Conservation (phyloP, 805 yeast species). For the Ogataea henricii region DNA sequence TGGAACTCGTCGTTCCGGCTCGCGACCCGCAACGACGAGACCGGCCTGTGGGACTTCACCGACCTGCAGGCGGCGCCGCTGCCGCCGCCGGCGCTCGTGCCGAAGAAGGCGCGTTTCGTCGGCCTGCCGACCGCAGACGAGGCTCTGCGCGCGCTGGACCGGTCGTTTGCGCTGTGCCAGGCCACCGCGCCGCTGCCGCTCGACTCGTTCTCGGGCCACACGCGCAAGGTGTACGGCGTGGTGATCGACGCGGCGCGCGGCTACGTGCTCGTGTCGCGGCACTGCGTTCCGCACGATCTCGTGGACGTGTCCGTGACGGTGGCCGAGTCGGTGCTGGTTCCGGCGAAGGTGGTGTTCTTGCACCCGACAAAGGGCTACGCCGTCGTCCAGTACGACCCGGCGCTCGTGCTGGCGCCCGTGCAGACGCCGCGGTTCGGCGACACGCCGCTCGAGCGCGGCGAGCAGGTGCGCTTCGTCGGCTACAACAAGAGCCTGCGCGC, state of each 20-base stretch:
- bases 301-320: slow-evolving; percentile 75
- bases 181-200: slow-evolving; percentile 66
- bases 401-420: slow-evolving; percentile 68
- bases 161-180: slow-evolving; percentile 72
- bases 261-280: slow-evolving; percentile 74
- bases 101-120: slow-evolving; percentile 68
- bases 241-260: slow-evolving; percentile 82
- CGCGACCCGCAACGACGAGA: slow-evolving; percentile 59
- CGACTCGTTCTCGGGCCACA: slow-evolving; percentile 70
- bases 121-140: slow-evolving; percentile 64
- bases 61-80: slow-evolving; percentile 60
- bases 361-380: slow-evolving; percentile 91
- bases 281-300: slow-evolving; percentile 79
- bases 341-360: slow-evolving; percentile 77
- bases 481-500: slow-evolving; percentile 69
- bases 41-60: slow-evolving; percentile 59
- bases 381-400: slow-evolving; percentile 78
- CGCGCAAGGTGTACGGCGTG: slow-evolving; percentile 70
- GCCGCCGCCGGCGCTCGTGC: slow-evolving; percentile 51
- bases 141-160: slow-evolving; percentile 56
- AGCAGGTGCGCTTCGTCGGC: slow-evolving; percentile 76
- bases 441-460: slow-evolving; percentile 68
- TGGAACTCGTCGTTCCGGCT: slow-evolving; percentile 74
- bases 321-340: slow-evolving; percentile 82
- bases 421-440: slow-evolving; percentile 63